Evolutionary conservation across 176 grass and related monocot species (phyloP), one percentile per base, ranked within the genome.

Genomic region (Tuctoria greenei): DNA sequence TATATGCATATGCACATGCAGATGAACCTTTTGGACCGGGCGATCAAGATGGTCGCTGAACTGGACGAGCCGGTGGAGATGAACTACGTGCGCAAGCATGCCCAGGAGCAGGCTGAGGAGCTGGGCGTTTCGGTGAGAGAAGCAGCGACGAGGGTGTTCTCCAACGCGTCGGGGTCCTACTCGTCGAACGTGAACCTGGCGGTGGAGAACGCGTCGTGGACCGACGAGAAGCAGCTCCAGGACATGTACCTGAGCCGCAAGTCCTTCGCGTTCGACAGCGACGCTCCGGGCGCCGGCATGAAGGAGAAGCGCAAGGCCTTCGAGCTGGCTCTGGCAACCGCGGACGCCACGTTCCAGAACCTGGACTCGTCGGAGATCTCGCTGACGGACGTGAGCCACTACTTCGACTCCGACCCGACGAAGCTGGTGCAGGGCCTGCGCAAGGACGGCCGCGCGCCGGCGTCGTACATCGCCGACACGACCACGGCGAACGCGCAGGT

Each of bases 221-320:
- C 90, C 9, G 91, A 99, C 20, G 95, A 95, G 84, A 92, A 92
- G 86, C 95, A 99, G 80, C 83, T 99, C 24, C 95, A 99, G 81
- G 95, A 95, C 84, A 99, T 99, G 95, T 99, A 99, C 83, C 86
- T 99, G 72, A 92, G 89, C 69, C 91, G 95, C 62, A 99, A 99
- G 26, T 94, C 91, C 8, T 99, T 99, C 23, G 95, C 95, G 27
- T 99, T 99, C 26, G 95, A 99, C 46, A 67, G 84, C 38, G 91
- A 99, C 57, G 91, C 95, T 42, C 95, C 95, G 7, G 95, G 95
- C 15, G 89, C 40, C 9, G 95, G 95, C 77, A 99, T 95, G 95
- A 85, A 54, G 41, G 95, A 99, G 85, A 92, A 92, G 74, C 92
- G 95, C 17, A 88, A 83, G 72, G 85, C 88, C 10, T 99, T 99